phyloP scores from a whole-genome alignment of 164 flowering plant species.

The Chimonanthus praecox region DNA sequence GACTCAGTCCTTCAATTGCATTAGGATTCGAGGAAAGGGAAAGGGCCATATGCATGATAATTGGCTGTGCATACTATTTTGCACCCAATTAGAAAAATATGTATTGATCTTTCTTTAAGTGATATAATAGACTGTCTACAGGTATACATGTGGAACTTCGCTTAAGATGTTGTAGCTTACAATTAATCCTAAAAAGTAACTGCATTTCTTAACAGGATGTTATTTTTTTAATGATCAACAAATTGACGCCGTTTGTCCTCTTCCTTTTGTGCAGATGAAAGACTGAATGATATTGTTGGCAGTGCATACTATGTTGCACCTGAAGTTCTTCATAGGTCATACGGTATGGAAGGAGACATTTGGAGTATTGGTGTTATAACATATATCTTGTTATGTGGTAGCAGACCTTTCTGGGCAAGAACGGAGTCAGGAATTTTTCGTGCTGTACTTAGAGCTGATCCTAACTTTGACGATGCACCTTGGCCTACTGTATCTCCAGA shows the following conservation, averaged over 20 bases:
- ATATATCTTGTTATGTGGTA: constrained; percentile 91
- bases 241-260: neutral
- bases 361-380: constrained; percentile 98
- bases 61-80: too few species aligned
- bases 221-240: neutral
- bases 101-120: too few species aligned
- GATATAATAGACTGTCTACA: too few species aligned
- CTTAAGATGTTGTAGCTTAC: too few species aligned
- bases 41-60: too few species aligned
- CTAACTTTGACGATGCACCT: constrained; percentile 76
- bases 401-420: constrained; percentile 99
- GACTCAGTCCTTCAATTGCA: too few species aligned
- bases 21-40: too few species aligned
- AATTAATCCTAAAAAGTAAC: too few species aligned
- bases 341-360: constrained; percentile 87
- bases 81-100: too few species aligned
- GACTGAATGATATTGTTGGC: constrained; percentile 96
- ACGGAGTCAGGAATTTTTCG: constrained; percentile 98
- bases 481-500: constrained; percentile 55
- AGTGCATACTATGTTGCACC: constrained; percentile 99
- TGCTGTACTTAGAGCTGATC: constrained; percentile 90
- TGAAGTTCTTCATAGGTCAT: constrained; percentile 94
- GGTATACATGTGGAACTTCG: too few species aligned
- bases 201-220: too few species aligned
- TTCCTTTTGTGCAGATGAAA: constrained; percentile 55